Base-by-base conservation (phyloP, 2,329 filamentous ascomycete genomes). In the Aspergillus transmontanensis region DNA sequence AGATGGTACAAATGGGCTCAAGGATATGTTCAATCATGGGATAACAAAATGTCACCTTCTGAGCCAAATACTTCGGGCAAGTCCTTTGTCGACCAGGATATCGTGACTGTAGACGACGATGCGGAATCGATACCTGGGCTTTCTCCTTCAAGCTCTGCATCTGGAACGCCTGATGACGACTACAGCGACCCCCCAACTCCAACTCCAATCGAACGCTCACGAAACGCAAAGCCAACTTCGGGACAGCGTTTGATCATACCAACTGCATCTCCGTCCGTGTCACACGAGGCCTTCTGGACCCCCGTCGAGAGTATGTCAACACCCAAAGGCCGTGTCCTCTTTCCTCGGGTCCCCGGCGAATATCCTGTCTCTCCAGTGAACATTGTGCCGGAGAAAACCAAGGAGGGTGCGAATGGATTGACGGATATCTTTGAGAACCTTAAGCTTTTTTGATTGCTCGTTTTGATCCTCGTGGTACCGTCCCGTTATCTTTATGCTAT, bases 1-100 rank as follows among this genome's bases (percentile, higher is more conserved):
- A 57, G 54, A 26, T 57, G 54, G 54, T 45, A 45, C 21, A 57
- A 57, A 43, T 57, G 54, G 54, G 54, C 54, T 57, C 34, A 57
- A n/a, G 11, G 30, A 57, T 43, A 6, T n/a, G 54, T 43, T 45
- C 54, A 43, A 39, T 19, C 3, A 30, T 57, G 54, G 54, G 54
- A 57, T 21, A 41, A 26, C 21, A 7, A 16, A 30, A 6, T 43
- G 23, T 21, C 16, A 21, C 36, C 43, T 57, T 16, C 14, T 3
- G 36, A 45, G 32, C 54, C 54, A n/a, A 57, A 57, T 57, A 43
- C 11, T 7, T 14, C 34, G 14, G 10, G 36, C 54, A 57, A 32
- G 36, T 32, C 54, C 12, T 1, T 32, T 43, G 54, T 45, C 14
- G 7, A 45, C 21, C 45, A 43, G 30, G 54, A 14, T 57, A 43